Evolutionary conservation across 1,284 basidiomycete genomes (phyloP), one percentile per base, ranked within the genome.

Genomic region (Sparassis latifolia): DNA sequence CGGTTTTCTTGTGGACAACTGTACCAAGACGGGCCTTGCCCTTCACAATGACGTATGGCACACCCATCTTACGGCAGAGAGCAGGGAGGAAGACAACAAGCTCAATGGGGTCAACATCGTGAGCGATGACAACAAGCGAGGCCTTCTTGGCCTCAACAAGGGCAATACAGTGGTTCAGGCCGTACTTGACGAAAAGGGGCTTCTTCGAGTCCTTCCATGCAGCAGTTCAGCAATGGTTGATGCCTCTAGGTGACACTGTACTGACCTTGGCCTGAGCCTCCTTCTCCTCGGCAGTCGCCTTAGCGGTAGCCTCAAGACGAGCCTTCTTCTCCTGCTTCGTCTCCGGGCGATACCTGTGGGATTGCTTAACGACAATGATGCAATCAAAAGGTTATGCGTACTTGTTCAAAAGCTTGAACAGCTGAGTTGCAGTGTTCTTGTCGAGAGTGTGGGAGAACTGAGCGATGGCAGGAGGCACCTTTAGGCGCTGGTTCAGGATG

Each of bases 331-430:
- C 95, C 72, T 89, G 86, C 80, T 93, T 96, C 55, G 86, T 83
- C 79, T 95, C 92, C 33, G 92, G 92, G 61, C 91, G 86, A 70
- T 89, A 88, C 55, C 69, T 72, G 42, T 10, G 4, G 33, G 5
- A 32, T 1, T 29, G 27, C 28, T 7, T n/a, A 33, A 32, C n/a
- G 46, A 33, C 27, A 35, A n/a, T 27, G 5, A 10, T 27, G 12
- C 10, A 42, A 4, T 9, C 20, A 20, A 20, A 20, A 20, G 20
- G 20, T 20, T 20, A 20, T 12, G 55, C 65, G 70, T 77, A 88
- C 83, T 98, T 98, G 87, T 98, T 96, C 52, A 98, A 72, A 59
- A 99, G 85, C 77, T 96, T 95, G 88, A 98, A 98, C 56, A 98
- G 76, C 73, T 97, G 93, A 51, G 92, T 96, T 44, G 96, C 96